phyloP scores from a whole-genome alignment of 2,329 filamentous ascomycete genomes.

The Hymenoscyphus albidus region DNA sequence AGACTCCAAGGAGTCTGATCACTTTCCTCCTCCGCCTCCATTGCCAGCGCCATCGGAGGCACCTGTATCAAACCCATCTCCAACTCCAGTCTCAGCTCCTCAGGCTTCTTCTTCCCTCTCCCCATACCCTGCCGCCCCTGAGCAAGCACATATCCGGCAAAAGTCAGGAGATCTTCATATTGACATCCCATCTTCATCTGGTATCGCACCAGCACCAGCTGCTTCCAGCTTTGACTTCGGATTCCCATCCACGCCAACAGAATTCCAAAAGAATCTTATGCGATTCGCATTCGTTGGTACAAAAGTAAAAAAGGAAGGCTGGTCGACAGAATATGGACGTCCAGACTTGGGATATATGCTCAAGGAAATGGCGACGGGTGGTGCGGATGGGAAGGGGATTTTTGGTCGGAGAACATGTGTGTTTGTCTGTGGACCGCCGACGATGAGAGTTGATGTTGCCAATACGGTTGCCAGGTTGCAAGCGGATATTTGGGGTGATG shows the following conservation, averaged over 20 bases:
- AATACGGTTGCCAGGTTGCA: constrained; percentile 80
- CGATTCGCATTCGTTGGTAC: constrained; percentile 79
- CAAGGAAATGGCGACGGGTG: constrained; percentile 73
- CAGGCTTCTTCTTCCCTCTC: constrained; percentile 6
- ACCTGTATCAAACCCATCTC: constrained; percentile 15
- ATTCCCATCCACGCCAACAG: constrained; percentile 77
- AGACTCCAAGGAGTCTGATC: constrained; percentile 14
- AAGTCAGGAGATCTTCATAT: constrained; percentile 28
- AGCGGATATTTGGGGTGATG: constrained; percentile 75
- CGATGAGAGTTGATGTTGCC: constrained; percentile 85
- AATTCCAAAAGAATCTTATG: constrained; percentile 86
- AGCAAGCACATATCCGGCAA: constrained; percentile 24
- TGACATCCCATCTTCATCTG: constrained; percentile 21
- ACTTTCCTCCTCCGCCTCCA: constrained; percentile 4
- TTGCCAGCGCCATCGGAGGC: not conserved
- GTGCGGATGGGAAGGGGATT: constrained; percentile 59
- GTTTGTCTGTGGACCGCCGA: constrained; percentile 85
- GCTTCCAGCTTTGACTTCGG: constrained; percentile 66
- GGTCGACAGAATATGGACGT: constrained; percentile 88
- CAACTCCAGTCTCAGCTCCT: constrained; percentile 14
- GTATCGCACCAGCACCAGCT: constrained; percentile 1
- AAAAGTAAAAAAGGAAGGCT: constrained; percentile 66
- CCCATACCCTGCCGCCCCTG: constrained; percentile 14
- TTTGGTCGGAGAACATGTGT: constrained; percentile 81
- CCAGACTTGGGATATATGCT: constrained; percentile 87